These are phyloP conservation scores for Ophiostoma populinum DNA, from an alignment of 2,329 filamentous ascomycete genomes.

Conservation along the genomic window DNA sequence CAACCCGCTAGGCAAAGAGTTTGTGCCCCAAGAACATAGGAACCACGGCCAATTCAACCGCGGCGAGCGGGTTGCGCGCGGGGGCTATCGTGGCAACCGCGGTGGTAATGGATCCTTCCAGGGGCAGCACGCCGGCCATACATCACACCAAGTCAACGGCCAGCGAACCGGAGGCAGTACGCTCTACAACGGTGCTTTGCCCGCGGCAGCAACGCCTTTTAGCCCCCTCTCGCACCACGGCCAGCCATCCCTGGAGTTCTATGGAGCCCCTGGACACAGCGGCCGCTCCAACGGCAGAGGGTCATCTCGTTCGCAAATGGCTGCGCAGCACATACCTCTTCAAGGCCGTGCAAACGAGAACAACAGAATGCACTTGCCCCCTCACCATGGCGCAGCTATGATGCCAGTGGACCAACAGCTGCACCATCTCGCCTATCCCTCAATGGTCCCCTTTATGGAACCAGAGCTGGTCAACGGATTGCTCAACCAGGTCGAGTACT, in stretches of 20 bases:
- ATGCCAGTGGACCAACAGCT: slow-evolving; percentile 10
- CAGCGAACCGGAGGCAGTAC: too few species aligned
- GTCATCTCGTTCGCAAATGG: slow-evolving; percentile 6
- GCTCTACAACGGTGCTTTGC: too few species aligned
- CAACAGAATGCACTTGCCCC: slow-evolving; percentile 15
- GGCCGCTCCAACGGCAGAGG: background rate
- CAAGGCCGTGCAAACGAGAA: slow-evolving; percentile 8
- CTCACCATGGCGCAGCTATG: slow-evolving; percentile 1
- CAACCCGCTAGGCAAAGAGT: slow-evolving; percentile 10
- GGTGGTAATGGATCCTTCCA: too few species aligned
- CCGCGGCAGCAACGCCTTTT: slow-evolving; percentile 18
- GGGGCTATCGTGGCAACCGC: slow-evolving; percentile 27
- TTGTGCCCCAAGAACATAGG: slow-evolving; percentile 10
- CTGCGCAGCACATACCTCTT: background rate
- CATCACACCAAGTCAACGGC: too few species aligned
- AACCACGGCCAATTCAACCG: slow-evolving; percentile 19
- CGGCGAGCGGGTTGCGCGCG: slow-evolving; percentile 21
- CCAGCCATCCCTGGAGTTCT: slow-evolving; percentile 17
- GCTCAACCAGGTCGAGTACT: slow-evolving; percentile 58
- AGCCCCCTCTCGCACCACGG: slow-evolving; percentile 27
- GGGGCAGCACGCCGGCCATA: too few species aligned
- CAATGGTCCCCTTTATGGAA: slow-evolving; percentile 7
- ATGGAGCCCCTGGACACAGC: background rate
- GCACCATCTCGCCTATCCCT: slow-evolving; percentile 2
- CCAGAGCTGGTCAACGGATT: slow-evolving; percentile 22